Evolutionary conservation across 805 yeast genomes (phyloP).

Genomic region (Wickerhamomyces mucosus): DNA sequence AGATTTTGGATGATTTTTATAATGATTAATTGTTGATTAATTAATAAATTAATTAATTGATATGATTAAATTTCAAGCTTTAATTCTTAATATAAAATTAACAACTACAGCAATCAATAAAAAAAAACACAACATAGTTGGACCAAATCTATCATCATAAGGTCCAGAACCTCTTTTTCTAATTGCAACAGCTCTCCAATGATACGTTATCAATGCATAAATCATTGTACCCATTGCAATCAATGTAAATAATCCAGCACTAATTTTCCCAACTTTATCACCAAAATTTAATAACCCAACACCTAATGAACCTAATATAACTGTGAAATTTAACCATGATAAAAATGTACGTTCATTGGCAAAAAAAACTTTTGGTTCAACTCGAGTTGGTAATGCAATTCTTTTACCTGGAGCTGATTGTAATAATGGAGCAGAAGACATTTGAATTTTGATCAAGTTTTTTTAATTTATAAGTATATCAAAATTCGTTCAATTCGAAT

Average conservation of each 20-base stretch:
- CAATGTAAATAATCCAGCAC: slow-evolving; percentile 89
- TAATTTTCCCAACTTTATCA: slow-evolving; percentile 82
- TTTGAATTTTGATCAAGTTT: too few species aligned
- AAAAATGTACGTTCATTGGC: slow-evolving; percentile 98
- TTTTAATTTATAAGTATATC: too few species aligned
- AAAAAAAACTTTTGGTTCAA: slow-evolving; percentile 97
- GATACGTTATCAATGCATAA: slow-evolving; percentile 91
- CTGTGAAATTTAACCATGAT: slow-evolving; percentile 99
- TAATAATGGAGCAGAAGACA: slow-evolving; percentile 66
- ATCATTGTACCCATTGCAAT: slow-evolving; percentile 98
- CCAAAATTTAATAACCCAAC: slow-evolving; percentile 95
- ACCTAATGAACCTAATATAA: slow-evolving; percentile 91
- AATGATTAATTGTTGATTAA: too few species aligned
- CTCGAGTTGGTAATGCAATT: slow-evolving; percentile 95
- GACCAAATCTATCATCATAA: slow-evolving; percentile 98
- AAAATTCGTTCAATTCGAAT: too few species aligned
- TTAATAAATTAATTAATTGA: too few species aligned
- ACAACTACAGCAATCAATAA: slow-evolving; percentile 87
- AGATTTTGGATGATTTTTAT: too few species aligned
- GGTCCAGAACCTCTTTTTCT: slow-evolving; percentile 98
- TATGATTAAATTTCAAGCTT: too few species aligned
- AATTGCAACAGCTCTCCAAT: slow-evolving; percentile 99
- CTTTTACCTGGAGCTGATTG: slow-evolving; percentile 79
- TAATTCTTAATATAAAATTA: slow-evolving; percentile 70
- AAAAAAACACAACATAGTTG: slow-evolving; percentile 93